Percentiles rank a stretch among this genome's conserved stretches.
These are phyloP conservation scores for Boletus huronensis DNA, from an alignment of 768 basidiomycete species.

Conservation along the genomic window DNA sequence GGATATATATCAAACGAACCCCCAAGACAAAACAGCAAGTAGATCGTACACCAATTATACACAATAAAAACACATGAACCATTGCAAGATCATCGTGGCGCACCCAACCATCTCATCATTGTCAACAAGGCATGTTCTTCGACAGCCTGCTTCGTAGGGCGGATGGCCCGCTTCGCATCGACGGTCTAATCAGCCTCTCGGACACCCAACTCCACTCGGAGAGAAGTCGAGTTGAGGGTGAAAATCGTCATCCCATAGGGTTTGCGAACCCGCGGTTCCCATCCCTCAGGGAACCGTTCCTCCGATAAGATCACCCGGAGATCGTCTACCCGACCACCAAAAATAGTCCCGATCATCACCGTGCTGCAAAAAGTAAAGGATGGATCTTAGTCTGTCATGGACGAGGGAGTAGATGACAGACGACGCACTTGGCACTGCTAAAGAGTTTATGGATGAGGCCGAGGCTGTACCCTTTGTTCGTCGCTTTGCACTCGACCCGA, in stretches of 20 bases:
- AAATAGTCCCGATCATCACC: conserved; percentile 37
- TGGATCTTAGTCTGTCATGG: not conserved
- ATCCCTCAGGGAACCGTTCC: conserved; percentile 67
- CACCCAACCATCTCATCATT: not conserved
- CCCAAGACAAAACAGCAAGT: not conserved
- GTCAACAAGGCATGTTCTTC: not conserved
- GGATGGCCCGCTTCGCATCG: not conserved
- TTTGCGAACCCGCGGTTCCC: conserved; percentile 56
- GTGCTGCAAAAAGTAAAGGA: not conserved
- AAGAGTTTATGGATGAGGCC: conserved; percentile 54
- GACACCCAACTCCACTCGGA: conserved; percentile 6
- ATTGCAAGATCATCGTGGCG: not conserved
- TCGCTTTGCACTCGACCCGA: conserved; percentile 49
- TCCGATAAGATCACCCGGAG: conserved; percentile 53
- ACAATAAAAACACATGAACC: not conserved
- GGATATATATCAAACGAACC: not conserved
- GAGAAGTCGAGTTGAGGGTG: conserved; percentile 42
- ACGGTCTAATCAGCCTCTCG: conserved; percentile 14
- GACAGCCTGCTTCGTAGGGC: not conserved
- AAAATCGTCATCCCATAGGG: conserved; percentile 56
- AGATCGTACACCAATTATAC: not conserved
- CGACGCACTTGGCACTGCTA: conserved; percentile 61
- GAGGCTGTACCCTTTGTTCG: conserved; percentile 57
- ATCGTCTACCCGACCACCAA: conserved; percentile 59
- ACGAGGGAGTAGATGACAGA: not conserved